Percentiles rank a stretch among this genome's conserved stretches.
Conservation (phyloP, 345 rosid genomes). For the Physaria fendleri region DNA sequence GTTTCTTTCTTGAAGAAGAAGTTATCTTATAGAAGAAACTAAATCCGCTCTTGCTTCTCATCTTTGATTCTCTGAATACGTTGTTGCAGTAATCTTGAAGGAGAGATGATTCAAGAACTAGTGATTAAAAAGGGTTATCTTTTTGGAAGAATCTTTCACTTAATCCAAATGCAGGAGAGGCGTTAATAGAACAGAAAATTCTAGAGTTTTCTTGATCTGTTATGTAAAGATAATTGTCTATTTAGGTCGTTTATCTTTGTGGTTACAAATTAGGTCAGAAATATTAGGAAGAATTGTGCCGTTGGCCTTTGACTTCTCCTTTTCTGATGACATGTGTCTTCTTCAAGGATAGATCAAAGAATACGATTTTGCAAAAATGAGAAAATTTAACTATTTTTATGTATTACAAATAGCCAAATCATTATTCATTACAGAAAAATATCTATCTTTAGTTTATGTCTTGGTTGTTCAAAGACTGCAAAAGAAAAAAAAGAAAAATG, state of each 20-base stretch:
- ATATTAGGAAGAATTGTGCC: constrained; percentile 15
- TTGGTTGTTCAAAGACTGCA: background rate
- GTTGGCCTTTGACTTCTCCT: constrained; percentile 18
- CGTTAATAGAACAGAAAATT: background rate
- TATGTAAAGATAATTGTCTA: background rate
- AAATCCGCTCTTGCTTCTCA: constrained; percentile 22
- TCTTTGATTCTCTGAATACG: background rate
- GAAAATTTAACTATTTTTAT: background rate
- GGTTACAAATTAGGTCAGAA: background rate
- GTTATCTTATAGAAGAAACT: constrained; percentile 20
- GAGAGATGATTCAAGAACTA: constrained; percentile 18
- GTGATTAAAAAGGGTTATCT: background rate
- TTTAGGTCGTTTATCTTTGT: constrained; percentile 3
- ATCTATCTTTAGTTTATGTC: background rate
- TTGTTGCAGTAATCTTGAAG: constrained; percentile 5
- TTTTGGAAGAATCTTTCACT: constrained; percentile 19
- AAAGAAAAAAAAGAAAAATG: background rate
- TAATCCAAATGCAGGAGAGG: constrained; percentile 18
- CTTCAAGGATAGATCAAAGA: background rate
- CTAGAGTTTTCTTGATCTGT: background rate
- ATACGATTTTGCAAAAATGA: background rate
- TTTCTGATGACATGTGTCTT: constrained; percentile 6
- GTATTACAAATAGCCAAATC: too few species aligned
- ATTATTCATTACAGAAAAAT: background rate
- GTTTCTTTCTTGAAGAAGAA: constrained; percentile 3